phyloP scores from a whole-genome alignment of 2,329 filamentous ascomycete genomes.

The Aspergillus candidus region DNA sequence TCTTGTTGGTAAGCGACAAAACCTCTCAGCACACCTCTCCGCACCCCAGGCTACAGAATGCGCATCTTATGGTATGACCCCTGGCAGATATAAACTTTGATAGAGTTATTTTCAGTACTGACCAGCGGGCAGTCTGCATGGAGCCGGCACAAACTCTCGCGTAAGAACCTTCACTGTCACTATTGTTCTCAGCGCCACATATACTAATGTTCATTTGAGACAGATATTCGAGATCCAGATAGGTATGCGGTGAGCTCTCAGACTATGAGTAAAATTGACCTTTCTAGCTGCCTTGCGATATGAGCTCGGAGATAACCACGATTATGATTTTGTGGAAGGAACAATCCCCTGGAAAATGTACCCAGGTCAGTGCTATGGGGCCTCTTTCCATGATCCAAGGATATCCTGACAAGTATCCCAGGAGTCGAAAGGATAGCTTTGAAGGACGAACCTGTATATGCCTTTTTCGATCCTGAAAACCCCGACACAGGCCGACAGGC shows the following conservation, averaged over 20 bases:
- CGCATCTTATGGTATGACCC: constrained; percentile 8
- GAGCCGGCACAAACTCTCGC: constrained; percentile 17
- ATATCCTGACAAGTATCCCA: neutral
- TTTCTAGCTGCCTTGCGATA: constrained; percentile 16
- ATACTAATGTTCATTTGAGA: neutral
- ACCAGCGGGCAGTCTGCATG: constrained; percentile 15
- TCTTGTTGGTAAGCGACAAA: no score
- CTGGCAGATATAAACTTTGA: neutral
- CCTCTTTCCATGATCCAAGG: neutral
- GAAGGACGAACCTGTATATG: constrained; percentile 6
- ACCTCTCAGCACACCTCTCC: no score
- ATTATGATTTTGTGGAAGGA: constrained; percentile 20
- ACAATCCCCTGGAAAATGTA: constrained; percentile 10
- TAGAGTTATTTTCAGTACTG: neutral
- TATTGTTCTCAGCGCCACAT: no score
- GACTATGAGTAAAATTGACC: no score
- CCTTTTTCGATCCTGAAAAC: constrained; percentile 3
- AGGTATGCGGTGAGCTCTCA: neutral
- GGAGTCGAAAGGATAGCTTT: constrained; percentile 1
- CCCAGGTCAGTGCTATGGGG: constrained; percentile 5
- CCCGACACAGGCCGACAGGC: constrained; percentile 2
- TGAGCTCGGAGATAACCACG: constrained; percentile 14
- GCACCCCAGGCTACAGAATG: neutral
- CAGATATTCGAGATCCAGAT: constrained; percentile 6
- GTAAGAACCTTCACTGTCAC: constrained; percentile 2